Evolutionary conservation across 148 eudicot species (phyloP).

Genomic region (Heliosperma pusillum): DNA sequence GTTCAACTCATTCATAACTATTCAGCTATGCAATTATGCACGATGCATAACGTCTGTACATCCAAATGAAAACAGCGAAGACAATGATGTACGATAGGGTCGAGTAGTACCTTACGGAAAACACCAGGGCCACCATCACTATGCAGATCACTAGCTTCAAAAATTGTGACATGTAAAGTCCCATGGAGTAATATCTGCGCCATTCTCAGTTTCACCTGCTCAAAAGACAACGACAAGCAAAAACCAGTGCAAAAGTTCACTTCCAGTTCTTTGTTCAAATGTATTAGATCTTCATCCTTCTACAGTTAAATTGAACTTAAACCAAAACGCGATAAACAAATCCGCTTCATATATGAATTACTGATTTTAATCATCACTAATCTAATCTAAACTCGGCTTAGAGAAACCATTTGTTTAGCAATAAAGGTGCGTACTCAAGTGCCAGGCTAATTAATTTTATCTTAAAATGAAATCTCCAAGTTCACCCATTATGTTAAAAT

Average conservation of each 20-base stretch:
- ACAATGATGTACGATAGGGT: not conserved
- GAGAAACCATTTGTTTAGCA: not conserved
- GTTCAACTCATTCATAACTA: not conserved
- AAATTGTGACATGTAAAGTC: constrained; percentile 71
- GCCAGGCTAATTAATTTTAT: too few species aligned
- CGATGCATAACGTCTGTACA: too few species aligned
- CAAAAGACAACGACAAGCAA: not conserved
- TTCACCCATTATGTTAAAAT: too few species aligned
- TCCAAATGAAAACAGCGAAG: not conserved
- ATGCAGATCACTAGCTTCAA: constrained; percentile 54
- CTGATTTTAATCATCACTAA: not conserved
- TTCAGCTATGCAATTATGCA: not conserved
- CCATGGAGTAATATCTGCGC: constrained; percentile 74
- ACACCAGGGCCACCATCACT: constrained; percentile 37
- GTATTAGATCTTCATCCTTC: not conserved
- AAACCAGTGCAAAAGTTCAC: not conserved
- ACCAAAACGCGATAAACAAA: not conserved
- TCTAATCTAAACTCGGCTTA: not conserved
- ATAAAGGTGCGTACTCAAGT: too few species aligned
- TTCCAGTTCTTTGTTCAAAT: not conserved
- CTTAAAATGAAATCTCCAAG: too few species aligned
- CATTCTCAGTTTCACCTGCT: constrained; percentile 34
- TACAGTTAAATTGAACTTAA: not conserved
- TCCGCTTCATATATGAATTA: not conserved
- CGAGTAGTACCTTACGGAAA: constrained; percentile 51